Base-by-base conservation (phyloP, 306 rosid genomes). In the Citrullus mucosospermus region DNA sequence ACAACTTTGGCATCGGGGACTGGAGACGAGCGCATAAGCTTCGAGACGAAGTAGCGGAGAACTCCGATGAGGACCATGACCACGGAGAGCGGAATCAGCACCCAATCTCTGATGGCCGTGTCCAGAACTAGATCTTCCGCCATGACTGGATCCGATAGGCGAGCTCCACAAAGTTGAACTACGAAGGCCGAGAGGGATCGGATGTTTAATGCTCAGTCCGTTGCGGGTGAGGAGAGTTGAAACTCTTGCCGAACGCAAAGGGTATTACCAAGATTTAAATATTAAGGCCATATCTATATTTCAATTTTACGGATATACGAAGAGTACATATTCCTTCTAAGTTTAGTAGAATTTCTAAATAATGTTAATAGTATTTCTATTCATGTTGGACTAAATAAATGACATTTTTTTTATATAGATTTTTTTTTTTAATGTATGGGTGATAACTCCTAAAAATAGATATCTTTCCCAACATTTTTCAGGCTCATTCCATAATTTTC, bases 91-190 rank as follows among this genome's bases (percentile, higher is more conserved):
- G 99, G 99, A 87, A 95, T 95, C 66, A 95, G 84, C 7, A 95
- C 99, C 99, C 99, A 95, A 51, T 95, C 96, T 91, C 97, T 92
- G 90, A 95, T 95, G 53, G 99, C 97, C 25, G 99, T 92, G 76
- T 95, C 97, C 20, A 95, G 93, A 55, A 95, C 97, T 63, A 95
- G 93, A 89, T 95, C 99, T 87, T 89, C 99, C 77, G 99, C 97
- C 99, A 95, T 95, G 75, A 76, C 59, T 83, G 80, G 59, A 80
- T 41, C 79, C 48, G 32, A 71, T 34, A 55, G 50, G 68, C 46
- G 80, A 77, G 56, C 80, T 43, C 80, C 43, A 15, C 51, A 13
- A 36, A 75, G 18, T 54, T 32, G 46, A 30, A 53, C 30, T 34
- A 55, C 6, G 34, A 34, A 54, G 43, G 43, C 59, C 9, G 14